Evolutionary conservation across 2,329 filamentous ascomycete genomes (phyloP).

Genomic region (Fusarium verrucosum): DNA sequence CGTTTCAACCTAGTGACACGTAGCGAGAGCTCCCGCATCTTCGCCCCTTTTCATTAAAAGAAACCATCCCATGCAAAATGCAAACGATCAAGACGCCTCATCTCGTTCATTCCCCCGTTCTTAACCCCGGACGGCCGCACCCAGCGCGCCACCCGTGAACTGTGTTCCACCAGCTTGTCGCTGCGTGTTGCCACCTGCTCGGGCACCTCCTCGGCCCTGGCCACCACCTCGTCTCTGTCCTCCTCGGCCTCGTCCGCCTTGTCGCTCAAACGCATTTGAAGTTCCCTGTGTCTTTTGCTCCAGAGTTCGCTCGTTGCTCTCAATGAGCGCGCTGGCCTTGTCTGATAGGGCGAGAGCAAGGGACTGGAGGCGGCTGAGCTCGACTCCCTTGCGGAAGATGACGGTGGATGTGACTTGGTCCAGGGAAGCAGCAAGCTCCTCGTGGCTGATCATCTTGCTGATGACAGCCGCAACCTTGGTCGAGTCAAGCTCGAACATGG

Average conservation of each 20-base stretch:
- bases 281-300: slow-evolving; percentile 98
- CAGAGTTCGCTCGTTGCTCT: slow-evolving; percentile 95
- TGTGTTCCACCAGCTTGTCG: slow-evolving; percentile 78
- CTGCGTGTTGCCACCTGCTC: slow-evolving; percentile 66
- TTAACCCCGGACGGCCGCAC: slow-evolving; percentile 71
- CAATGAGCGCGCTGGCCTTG: slow-evolving; percentile 95
- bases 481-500: slow-evolving; percentile 93
- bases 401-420: slow-evolving; percentile 98
- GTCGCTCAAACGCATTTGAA: slow-evolving; percentile 92
- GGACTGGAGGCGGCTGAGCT: slow-evolving; percentile 94
- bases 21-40: slow-evolving; percentile 48
- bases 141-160: slow-evolving; percentile 83
- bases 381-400: slow-evolving; percentile 99
- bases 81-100: slow-evolving; percentile 48
- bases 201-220: slow-evolving; percentile 68
- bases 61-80: slow-evolving; percentile 50
- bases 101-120: slow-evolving; percentile 43
- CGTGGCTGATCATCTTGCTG: slow-evolving; percentile 99
- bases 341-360: slow-evolving; percentile 92
- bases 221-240: slow-evolving; percentile 71
- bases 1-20: slow-evolving; percentile 48
- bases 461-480: slow-evolving; percentile 94
- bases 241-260: slow-evolving; percentile 80
- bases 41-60: slow-evolving; percentile 50
- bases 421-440: slow-evolving; percentile 93